Evolutionary conservation across 495 filamentous ascomycete genomes (phyloP).

Genomic region (Penicillium steckii): DNA sequence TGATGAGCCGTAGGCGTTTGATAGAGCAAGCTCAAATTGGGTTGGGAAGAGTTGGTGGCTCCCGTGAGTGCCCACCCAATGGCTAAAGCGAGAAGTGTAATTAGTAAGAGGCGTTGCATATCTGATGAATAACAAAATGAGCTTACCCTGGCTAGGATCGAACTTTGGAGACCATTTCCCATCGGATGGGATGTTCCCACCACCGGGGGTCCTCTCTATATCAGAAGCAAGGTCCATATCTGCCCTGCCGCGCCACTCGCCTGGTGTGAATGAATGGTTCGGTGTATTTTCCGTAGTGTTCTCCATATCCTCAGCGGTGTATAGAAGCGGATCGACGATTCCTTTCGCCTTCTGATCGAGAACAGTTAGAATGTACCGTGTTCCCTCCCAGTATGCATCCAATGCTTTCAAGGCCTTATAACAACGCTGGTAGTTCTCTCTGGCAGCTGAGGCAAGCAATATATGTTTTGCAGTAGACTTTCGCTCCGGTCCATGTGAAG

Average conservation of each 20-base stretch:
- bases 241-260: constrained; percentile 42
- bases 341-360: constrained; percentile 86
- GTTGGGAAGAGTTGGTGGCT: constrained; percentile 77
- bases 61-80: constrained; percentile 79
- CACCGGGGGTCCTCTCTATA: constrained; percentile 24
- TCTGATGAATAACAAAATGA: constrained; percentile 25
- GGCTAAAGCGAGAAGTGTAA: constrained; percentile 40
- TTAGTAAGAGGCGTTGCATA: constrained; percentile 5
- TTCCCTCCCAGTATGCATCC: constrained; percentile 78
- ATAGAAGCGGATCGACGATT: constrained; percentile 77
- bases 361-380: constrained; percentile 81
- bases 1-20: constrained; percentile 46
- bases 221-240: constrained; percentile 21
- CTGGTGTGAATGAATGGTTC: constrained; percentile 39
- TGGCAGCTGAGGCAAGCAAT: constrained; percentile 70
- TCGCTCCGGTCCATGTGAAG: constrained; percentile 33
- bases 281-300: constrained; percentile 46
- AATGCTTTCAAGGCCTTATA: constrained; percentile 76
- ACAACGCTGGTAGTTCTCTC: constrained; percentile 77
- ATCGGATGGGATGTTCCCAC: constrained; percentile 27
- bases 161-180: constrained; percentile 42
- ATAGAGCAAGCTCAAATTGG: constrained; percentile 72
- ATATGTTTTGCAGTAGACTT: constrained; percentile 64
- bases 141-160: constrained; percentile 54
- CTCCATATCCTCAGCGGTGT: constrained; percentile 75